A percentile compares a stretch with the other conserved stretches of the same genome.
Evolutionary conservation across 2,329 filamentous ascomycete genomes (phyloP).

Genomic region (Westerdykella sp.): DNA sequence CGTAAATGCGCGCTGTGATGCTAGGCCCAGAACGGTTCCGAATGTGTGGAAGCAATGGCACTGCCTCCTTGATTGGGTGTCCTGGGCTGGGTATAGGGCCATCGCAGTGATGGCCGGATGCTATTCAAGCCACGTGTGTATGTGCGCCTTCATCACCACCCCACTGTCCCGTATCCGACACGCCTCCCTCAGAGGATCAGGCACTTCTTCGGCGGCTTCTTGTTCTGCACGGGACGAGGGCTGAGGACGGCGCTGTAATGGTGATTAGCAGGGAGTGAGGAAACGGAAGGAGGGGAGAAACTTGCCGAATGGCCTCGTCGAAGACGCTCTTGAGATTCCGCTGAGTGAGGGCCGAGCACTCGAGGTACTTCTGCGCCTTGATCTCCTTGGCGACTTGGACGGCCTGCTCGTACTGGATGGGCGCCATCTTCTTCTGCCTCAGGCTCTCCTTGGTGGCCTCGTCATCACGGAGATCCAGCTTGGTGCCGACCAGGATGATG

Average conservation of each 20-base stretch:
- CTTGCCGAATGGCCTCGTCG: conserved; percentile 94
- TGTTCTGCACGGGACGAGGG: conserved; percentile 29
- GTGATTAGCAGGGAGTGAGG: conserved; percentile 13
- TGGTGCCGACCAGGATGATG: conserved; percentile 95
- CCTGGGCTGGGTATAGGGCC: background rate
- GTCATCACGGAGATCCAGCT: conserved; percentile 92
- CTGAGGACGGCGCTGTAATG: conserved; percentile 36
- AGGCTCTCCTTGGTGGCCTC: conserved; percentile 73
- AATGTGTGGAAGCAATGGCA: no score
- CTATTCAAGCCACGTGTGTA: conserved; percentile 15
- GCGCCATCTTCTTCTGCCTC: conserved; percentile 88
- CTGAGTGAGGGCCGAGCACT: conserved; percentile 95
- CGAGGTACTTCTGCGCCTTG: conserved; percentile 91
- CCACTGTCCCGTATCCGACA: conserved; percentile 6
- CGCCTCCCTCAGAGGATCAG: conserved; percentile 19
- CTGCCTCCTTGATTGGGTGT: no score
- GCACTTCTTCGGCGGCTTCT: conserved; percentile 24
- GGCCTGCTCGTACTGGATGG: conserved; percentile 92
- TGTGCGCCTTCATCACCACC: conserved; percentile 13
- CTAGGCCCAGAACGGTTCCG: no score
- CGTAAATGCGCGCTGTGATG: background rate
- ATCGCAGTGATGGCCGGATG: conserved; percentile 7
- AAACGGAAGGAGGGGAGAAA: conserved; percentile 8
- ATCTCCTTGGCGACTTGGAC: conserved; percentile 88
- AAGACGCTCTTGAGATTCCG: conserved; percentile 97